Base-by-base conservation (phyloP, 257 asterid genomes). In the Fraxinus excelsior region DNA sequence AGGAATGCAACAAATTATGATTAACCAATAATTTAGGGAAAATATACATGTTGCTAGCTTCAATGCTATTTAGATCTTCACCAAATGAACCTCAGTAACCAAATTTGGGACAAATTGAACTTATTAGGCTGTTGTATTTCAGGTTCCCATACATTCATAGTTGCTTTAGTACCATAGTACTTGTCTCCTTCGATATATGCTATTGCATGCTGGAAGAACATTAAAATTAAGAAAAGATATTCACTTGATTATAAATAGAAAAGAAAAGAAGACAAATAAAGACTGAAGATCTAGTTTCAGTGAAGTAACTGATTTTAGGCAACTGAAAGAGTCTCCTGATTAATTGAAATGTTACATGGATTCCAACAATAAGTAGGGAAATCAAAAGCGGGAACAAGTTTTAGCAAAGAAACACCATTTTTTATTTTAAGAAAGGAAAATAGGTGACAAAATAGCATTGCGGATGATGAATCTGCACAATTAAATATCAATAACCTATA, bases 61-160 rank as follows among this genome's bases (percentile, higher is more conserved):
- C 31, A 28, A 28, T 28, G 31, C 31, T 28, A 28, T 28, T 28
- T 1, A 28, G 31, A 28, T 28, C 31, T 28, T 28, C 31, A 28
- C 31, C 31, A 28, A 28, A 28, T 28, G 31, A 28, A 28, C 31
- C 31, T 28, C 31, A 28, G 31, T 28, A 28, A 28, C 31, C 2
- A 28, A 28, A 28, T 28, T 2, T 1, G 31, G 31, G 31, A 91
- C 84, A 88, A 81, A 81, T 97, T 91, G 81, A 91, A 89, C 87
- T 92, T 97, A 73, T 91, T 89, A 66, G 96, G 81, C 80, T 89
- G 96, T 72, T 91, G 97, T 71, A 90, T 87, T 80, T 88, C 84
- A 8, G 97, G 97, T 79, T 88, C 96, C 97, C 97, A 93, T 26
- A 93, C 96, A 71, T 91, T 90, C 71, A 91, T 89, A 21, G 97